phyloP scores from a whole-genome alignment of 1,139 yeast species.

The Blastobotrys elegans region DNA sequence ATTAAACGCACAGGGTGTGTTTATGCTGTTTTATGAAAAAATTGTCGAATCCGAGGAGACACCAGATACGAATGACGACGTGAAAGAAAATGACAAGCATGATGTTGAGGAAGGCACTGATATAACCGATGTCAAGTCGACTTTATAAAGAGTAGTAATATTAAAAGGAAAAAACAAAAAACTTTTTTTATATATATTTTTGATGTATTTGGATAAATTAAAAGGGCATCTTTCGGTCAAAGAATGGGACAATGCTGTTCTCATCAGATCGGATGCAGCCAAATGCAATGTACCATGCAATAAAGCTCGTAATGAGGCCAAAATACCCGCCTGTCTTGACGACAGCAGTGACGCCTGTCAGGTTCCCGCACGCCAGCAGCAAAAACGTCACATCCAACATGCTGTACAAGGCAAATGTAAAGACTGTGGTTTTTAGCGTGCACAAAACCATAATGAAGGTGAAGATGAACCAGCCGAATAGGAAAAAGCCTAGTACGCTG shows the following conservation, averaged over 20 bases:
- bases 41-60: background rate
- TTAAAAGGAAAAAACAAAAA: background rate
- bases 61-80: background rate
- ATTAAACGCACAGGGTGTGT: slow-evolving; percentile 75
- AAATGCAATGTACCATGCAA: slow-evolving; percentile 89
- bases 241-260: background rate
- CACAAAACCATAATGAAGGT: slow-evolving; percentile 61
- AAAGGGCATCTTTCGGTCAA: slow-evolving; percentile 1
- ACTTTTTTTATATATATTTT: background rate
- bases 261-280: slow-evolving; percentile 27
- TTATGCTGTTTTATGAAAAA: slow-evolving; percentile 84
- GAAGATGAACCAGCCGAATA: slow-evolving; percentile 76
- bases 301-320: slow-evolving; percentile 70
- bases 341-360: slow-evolving; percentile 35
- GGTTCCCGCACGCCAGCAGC: slow-evolving; percentile 57
- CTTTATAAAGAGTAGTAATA: background rate
- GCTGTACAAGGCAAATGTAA: slow-evolving; percentile 64
- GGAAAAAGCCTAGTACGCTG: slow-evolving; percentile 67
- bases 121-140: slow-evolving; percentile 6
- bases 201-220: background rate
- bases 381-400: slow-evolving; percentile 63
- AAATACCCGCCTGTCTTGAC: slow-evolving; percentile 73
- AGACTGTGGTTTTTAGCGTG: slow-evolving; percentile 77
- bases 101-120: slow-evolving; percentile 9
- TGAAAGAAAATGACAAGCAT: background rate